Conservation (phyloP, 768 basidiomycete genomes). For the Hygrocybe coccinea region DNA sequence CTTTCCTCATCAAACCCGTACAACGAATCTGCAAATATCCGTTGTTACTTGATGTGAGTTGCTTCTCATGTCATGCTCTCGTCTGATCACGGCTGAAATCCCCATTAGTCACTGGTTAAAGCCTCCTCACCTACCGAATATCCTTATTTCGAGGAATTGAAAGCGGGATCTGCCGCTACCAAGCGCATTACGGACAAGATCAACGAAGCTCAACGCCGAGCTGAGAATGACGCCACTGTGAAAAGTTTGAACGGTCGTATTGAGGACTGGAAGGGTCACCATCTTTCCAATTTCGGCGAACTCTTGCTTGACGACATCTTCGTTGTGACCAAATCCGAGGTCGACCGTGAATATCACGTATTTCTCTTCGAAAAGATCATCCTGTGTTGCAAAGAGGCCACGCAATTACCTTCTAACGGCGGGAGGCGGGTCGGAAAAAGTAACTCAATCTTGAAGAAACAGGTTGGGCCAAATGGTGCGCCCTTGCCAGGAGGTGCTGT, state of each 20-base stretch:
- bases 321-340: constrained; percentile 91
- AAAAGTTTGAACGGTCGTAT: constrained; percentile 80
- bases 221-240: constrained; percentile 88
- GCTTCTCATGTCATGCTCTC: constrained; percentile 12
- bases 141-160: constrained; percentile 73
- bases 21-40: constrained; percentile 99
- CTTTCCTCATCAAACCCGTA: constrained; percentile 97
- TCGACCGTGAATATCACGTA: constrained; percentile 96
- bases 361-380: constrained; percentile 99
- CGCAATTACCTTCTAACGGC: constrained; percentile 49
- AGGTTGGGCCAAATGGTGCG: constrained; percentile 45
- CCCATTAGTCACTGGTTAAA: constrained; percentile 65
- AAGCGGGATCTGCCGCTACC: constrained; percentile 76
- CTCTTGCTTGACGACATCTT: constrained; percentile 94
- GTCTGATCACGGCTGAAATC: constrained; percentile 11
- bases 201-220: constrained; percentile 89
- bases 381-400: constrained; percentile 93
- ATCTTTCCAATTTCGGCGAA: constrained; percentile 88
- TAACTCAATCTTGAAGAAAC: constrained; percentile 87
- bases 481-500: constrained; percentile 47
- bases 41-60: constrained; percentile 79
- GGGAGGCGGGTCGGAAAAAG: constrained; percentile 75
- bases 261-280: constrained; percentile 99
- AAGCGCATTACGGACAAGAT: constrained; percentile 93
- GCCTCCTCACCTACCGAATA: constrained; percentile 60